Conservation (phyloP, 805 yeast genomes). For the Metschnikowia reukaufii region DNA sequence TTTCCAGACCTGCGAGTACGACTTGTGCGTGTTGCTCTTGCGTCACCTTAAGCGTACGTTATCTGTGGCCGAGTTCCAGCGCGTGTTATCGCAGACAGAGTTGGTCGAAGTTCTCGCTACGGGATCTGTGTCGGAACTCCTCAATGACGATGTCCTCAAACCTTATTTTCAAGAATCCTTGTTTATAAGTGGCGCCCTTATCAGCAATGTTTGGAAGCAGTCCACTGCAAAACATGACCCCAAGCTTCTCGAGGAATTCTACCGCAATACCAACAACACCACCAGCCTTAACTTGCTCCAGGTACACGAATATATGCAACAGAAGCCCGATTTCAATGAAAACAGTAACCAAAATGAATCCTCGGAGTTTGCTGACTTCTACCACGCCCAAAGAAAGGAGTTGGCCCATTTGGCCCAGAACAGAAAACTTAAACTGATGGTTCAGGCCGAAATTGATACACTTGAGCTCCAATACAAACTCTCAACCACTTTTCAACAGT, state of each 20-base stretch:
- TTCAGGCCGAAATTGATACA: conserved; percentile 31
- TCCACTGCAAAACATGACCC: conserved; percentile 27
- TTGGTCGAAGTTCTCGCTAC: conserved; percentile 27
- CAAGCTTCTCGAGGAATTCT: conserved; percentile 28
- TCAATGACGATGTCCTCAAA: conserved; percentile 16
- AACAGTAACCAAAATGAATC: conserved; percentile 15
- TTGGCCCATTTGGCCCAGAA: conserved; percentile 19
- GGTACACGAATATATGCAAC: conserved; percentile 22
- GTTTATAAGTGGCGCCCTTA: conserved; percentile 36
- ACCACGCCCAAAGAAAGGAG: conserved; percentile 25
- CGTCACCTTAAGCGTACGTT: conserved; percentile 53
- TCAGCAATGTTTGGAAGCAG: conserved; percentile 39
- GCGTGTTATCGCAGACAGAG: conserved; percentile 54
- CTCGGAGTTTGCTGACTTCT: conserved; percentile 11
- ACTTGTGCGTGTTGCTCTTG: conserved; percentile 58
- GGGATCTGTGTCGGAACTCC: conserved; percentile 29
- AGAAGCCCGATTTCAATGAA: too few species aligned
- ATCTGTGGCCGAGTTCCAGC: conserved; percentile 67
- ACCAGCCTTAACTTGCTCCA: conserved; percentile 20
- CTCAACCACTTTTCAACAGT: conserved; percentile 33
- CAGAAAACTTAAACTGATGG: conserved; percentile 22
- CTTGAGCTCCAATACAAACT: conserved; percentile 34
- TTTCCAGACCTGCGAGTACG: conserved; percentile 58
- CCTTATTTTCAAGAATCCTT: conserved; percentile 22
- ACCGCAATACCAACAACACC: conserved; percentile 32